Evolutionary conservation across 352 stramenopile species (phyloP).

Genomic region (Aphanomyces cochlioides): DNA sequence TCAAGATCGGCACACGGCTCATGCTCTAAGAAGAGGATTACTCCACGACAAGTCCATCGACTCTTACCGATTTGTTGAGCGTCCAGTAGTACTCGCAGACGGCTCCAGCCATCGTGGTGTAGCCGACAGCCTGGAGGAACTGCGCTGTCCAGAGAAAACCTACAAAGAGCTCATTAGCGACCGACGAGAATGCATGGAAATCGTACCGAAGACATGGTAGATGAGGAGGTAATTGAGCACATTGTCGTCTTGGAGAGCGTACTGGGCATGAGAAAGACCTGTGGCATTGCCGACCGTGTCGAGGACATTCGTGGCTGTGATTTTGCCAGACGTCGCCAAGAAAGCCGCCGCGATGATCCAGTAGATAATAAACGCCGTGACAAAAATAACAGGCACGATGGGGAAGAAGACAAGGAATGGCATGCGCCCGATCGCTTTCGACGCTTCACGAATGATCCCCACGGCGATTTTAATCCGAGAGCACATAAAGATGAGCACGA

Average conservation of each 20-base stretch:
- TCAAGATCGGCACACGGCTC: conserved; percentile 44
- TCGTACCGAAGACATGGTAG: conserved; percentile 70
- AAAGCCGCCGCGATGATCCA: conserved; percentile 77
- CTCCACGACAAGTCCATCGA: conserved; percentile 37
- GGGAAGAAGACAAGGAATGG: conserved; percentile 74
- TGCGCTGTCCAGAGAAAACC: conserved; percentile 78
- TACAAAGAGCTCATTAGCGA: conserved; percentile 34
- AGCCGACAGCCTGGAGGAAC: conserved; percentile 75
- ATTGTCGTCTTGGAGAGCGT: conserved; percentile 51
- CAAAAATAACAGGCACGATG: conserved; percentile 62
- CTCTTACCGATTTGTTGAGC: conserved; percentile 55
- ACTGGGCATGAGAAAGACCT: conserved; percentile 33
- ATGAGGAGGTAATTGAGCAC: conserved; percentile 76
- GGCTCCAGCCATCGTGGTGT: conserved; percentile 68
- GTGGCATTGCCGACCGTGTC: conserved; percentile 31
- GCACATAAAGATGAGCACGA: conserved; percentile 77
- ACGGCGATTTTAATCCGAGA: conserved; percentile 82
- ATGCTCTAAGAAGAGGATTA: background rate
- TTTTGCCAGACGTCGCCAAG: conserved; percentile 61
- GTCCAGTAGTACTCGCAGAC: conserved; percentile 89
- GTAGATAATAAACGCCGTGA: conserved; percentile 60
- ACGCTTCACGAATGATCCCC: conserved; percentile 80
- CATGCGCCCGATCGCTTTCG: conserved; percentile 72
- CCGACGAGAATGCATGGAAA: background rate
- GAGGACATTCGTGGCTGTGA: conserved; percentile 50